Percentiles rank a stretch among this genome's conserved stretches.
phyloP scores from a whole-genome alignment of 768 basidiomycete species.

The Termitomyces sp. region DNA sequence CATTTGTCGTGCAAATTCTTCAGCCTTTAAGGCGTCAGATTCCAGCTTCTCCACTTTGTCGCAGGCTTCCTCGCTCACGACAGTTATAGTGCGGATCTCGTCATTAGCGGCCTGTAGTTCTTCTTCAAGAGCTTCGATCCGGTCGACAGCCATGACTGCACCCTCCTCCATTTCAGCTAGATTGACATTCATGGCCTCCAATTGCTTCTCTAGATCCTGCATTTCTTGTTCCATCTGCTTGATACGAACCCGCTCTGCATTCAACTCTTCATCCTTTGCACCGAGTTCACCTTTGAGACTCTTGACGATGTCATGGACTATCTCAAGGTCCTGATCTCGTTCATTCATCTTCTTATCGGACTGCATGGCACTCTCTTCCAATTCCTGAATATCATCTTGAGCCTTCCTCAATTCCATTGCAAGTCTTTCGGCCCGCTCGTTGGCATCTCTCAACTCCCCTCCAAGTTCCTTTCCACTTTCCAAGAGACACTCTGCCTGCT shows the following conservation, averaged over 20 bases:
- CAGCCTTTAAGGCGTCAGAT: slow-evolving; percentile 44
- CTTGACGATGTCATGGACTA: slow-evolving; percentile 41
- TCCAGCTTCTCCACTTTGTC: slow-evolving; percentile 49
- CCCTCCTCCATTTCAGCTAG: slow-evolving; percentile 58
- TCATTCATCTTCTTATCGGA: slow-evolving; percentile 49
- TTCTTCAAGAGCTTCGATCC: slow-evolving; percentile 50
- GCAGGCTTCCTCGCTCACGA: slow-evolving; percentile 41
- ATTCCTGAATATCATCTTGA: slow-evolving; percentile 50
- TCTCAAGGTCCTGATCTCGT: slow-evolving; percentile 52
- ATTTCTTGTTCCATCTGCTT: slow-evolving; percentile 30
- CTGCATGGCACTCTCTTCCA: slow-evolving; percentile 55
- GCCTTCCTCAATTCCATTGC: slow-evolving; percentile 57
- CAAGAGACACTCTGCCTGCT: slow-evolving; percentile 59
- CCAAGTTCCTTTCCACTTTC: slow-evolving; percentile 67
- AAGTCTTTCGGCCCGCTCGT: slow-evolving; percentile 50
- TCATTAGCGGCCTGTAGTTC: slow-evolving; percentile 45
- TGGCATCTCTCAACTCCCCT: slow-evolving; percentile 59
- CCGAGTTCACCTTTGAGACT: slow-evolving; percentile 42
- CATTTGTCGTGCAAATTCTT: slow-evolving; percentile 59
- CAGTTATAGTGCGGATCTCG: slow-evolving; percentile 36
- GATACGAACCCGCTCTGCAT: slow-evolving; percentile 21
- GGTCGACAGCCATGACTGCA: slow-evolving; percentile 45
- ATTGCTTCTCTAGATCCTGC: slow-evolving; percentile 37
- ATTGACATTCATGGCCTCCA: slow-evolving; percentile 45
- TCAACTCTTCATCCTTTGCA: slow-evolving; percentile 31